Evolutionary conservation across 108 stramenopile species (phyloP).

Genomic region (Skeletonema potamos): DNA sequence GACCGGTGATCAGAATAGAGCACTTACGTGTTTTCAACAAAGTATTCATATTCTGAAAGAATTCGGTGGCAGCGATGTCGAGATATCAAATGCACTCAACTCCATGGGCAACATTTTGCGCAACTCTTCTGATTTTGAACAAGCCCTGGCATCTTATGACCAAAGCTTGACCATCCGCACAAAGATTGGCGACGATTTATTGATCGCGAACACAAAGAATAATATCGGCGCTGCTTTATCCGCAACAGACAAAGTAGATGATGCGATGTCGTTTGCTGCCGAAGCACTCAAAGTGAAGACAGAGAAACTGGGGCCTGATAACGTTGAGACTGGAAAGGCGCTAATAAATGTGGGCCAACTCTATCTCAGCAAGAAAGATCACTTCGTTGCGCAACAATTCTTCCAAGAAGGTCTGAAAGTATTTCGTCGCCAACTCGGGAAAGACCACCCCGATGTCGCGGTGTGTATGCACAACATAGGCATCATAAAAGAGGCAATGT

Average conservation of each 20-base stretch:
- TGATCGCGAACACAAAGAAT: constrained; percentile 49
- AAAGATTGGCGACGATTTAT: constrained; percentile 27
- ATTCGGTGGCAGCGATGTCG: constrained; percentile 21
- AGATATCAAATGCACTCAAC: constrained; percentile 45
- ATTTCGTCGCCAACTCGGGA: neutral
- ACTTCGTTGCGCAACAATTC: constrained; percentile 16
- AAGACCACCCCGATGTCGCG: constrained; percentile 27
- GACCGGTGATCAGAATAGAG: constrained; percentile 10
- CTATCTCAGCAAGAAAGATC: constrained; percentile 22
- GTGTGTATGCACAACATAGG: constrained; percentile 42
- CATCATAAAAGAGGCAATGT: constrained; percentile 21
- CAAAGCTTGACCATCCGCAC: constrained; percentile 43
- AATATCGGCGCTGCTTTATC: constrained; percentile 44
- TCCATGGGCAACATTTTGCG: constrained; percentile 41
- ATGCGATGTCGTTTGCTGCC: constrained; percentile 41
- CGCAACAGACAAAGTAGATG: constrained; percentile 17
- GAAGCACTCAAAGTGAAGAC: constrained; percentile 48
- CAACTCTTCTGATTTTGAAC: constrained; percentile 27
- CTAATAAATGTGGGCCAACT: constrained; percentile 50
- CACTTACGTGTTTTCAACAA: constrained; percentile 37
- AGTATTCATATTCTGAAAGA: constrained; percentile 14
- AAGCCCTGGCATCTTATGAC: constrained; percentile 44
- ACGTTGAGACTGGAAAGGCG: constrained; percentile 39
- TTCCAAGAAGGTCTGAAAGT: constrained; percentile 56
- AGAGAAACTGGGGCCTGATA: constrained; percentile 15